These are phyloP conservation scores for Corniculantispora saksenae DNA, from an alignment of 2,329 filamentous ascomycete species.

Conservation along the genomic window DNA sequence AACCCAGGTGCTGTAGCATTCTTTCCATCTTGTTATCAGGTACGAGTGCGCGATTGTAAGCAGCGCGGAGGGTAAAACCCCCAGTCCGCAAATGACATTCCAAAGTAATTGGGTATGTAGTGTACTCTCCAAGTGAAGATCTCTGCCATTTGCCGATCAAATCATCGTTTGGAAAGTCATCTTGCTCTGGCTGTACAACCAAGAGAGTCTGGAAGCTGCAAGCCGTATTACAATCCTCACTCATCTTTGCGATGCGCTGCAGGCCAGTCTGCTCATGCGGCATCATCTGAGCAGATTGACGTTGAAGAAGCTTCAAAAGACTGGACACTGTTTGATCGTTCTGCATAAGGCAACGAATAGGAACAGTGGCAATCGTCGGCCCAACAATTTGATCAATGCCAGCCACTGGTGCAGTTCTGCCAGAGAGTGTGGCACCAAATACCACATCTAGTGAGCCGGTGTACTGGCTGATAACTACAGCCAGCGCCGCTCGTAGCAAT, in stretches of 20 bases:
- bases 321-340: not conserved
- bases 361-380: conserved; percentile 32
- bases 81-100: conserved; percentile 18
- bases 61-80: conserved; percentile 10
- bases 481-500: conserved; percentile 29
- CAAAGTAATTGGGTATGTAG: conserved; percentile 21
- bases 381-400: conserved; percentile 30
- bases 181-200: conserved; percentile 19
- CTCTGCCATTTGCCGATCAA: not conserved
- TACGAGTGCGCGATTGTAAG: conserved; percentile 20
- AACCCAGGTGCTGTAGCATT: conserved; percentile 15
- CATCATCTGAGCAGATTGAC: conserved; percentile 28
- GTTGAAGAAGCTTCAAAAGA: conserved; percentile 25
- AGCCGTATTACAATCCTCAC: not conserved
- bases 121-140: conserved; percentile 19
- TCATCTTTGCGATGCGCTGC: conserved; percentile 28
- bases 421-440: conserved; percentile 30
- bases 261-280: conserved; percentile 31
- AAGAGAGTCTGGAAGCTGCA: conserved; percentile 23
- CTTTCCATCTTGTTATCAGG: conserved; percentile 10
- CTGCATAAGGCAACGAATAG: conserved; percentile 18
- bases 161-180: not conserved
- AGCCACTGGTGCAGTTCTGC: conserved; percentile 27
- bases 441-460: conserved; percentile 34
- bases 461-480: conserved; percentile 38